Evolutionary conservation across 768 basidiomycete species (phyloP), one percentile per base, ranked within the genome.

Genomic region (Termitomyces sp.): DNA sequence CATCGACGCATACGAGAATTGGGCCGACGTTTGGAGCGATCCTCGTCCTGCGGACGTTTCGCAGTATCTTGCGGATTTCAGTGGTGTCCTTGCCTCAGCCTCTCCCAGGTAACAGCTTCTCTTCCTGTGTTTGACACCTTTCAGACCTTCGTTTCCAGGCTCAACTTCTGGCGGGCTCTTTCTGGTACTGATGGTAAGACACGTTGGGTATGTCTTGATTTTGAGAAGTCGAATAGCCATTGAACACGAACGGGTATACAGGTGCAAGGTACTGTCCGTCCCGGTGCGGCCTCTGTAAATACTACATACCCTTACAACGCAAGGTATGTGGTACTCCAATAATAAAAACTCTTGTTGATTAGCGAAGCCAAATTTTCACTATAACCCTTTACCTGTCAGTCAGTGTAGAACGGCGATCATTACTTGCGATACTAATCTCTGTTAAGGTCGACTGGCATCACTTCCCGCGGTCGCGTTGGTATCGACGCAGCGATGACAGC

Each of bases 1-100:
- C 41, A 74, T 87, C 61, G 82, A 86, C 64, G 77, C 82, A 1
- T 86, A 86, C 65, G 82, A 86, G n/a, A 86, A 85, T 69, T 87
- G 85, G 85, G 80, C 79, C 2, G 63, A 78, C 41, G 81, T 85
- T 3, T 85, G 81, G 82, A 69, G 71, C 35, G 71, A 72, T 68
- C 85, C 85, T 28, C 76, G 79, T 20, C 67, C 80, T 8, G 82
- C 83, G 3, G 85, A 87, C 62, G 79, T 80, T 13, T 72, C 75
- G 10, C 82, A 84, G 64, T 87, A 86, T 63, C 70, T 82, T 33
- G 67, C 69, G 40, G 70, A 68, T 62, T 80, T 80, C 56, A 79
- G 82, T 16, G 85, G 85, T 23, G 78, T 86, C 52, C 78, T 86
- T 56, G 79, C 85, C 0, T 74, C 78, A 50, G 76, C 84, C 1